Base-by-base conservation (phyloP, 176 grass and related monocot species). In the Cymbopogon citratus region DNA sequence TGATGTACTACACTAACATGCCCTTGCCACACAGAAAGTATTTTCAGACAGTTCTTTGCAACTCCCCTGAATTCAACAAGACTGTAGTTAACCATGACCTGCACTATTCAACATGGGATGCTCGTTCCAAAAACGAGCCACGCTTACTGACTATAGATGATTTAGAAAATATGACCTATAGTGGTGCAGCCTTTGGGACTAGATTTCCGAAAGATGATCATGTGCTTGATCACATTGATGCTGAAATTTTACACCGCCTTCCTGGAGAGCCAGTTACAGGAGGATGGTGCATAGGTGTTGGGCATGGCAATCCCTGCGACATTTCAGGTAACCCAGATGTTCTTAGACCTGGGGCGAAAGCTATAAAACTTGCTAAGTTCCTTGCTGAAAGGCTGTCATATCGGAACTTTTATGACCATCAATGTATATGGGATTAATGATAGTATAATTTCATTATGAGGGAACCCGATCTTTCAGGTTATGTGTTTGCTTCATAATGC, bases 1-100 rank as follows among this genome's bases (percentile, higher is more conserved):
- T 98, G 71, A 93, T 98, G 92, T 98, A 98, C 76, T 90, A 93
- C 74, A 81, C 87, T 84, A 98, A 98, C 86, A 88, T 87, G 66
- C 79, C 82, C 8, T 68, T 94, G 71, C 83, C 96, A 33, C 90
- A 93, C 40, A 86, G 28, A 48, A 95, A 93, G 74, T 95, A 95
- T 86, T 98, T 95, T 87, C 96, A 98, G 39, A 98, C 96, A 36
- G 84, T 98, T 67, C 82, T 95, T 54, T 98, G 96, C 76, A 98
- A 98, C 39, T 93, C 92, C 29, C 92, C 79, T 6, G 85, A 79
- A 69, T 98, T 95, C 67, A 98, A 90, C 44, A 86, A 63, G 81
- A 98, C 90, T 49, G 85, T 93, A 48, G 86, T 95, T 82, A 98
- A 98, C 63, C 59, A 98, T 23, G 70, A 93, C 70, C 87, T 98